Base-by-base conservation (phyloP, 1,284 basidiomycete species). In the Trichosporon sp. region DNA sequence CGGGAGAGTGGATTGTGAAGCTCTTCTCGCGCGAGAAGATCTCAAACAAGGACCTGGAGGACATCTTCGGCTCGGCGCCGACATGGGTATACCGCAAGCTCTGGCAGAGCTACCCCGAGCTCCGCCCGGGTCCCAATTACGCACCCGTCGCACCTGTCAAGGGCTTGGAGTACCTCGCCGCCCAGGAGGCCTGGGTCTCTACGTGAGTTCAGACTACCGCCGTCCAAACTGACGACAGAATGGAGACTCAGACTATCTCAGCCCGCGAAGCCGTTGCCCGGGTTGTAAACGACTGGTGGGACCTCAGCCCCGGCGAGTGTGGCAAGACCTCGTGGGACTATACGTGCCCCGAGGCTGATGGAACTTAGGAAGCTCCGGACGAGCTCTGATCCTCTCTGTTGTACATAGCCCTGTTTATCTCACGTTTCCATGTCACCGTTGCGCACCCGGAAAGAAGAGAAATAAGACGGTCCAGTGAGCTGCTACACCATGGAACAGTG, bases 161-260 rank as follows among this genome's bases (percentile, higher is more conserved):
- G 64, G 91, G 91, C 2, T 72, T 98, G 68, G 95, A 92, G 85
- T 96, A 96, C 78, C 90, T 95, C 63, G 96, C 95, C 75, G 89
- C 92, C 0, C 91, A 96, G 77, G 94, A 98, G 84, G 90, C 91
- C 86, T 91, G 84, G 81, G 89, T 88, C 11, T 76, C 73, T 35
- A 83, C 82, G 81, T 82, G 71, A 77, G 81, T 26, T 26, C 26
- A 26, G 26, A 26, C 26, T 26, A 26, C 26, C 26, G 26, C 26
- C 26, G 26, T 26, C 26, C 26, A 26, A 40, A 40, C 65, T 71
- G 91, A 51, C 69, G 40, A 1, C 65, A 82, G 81, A 8, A 96
- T 97, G 94, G 94, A 98, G 84, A 96, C 95, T 0, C 90, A 93
- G 82, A 95, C 92, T 0, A 84, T 97, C 51, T 87, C 92, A 0